Evolutionary conservation across 352 stramenopile genomes (phyloP), one percentile per base, ranked within the genome.

Genomic region (Globisporangium heterothallicum): DNA sequence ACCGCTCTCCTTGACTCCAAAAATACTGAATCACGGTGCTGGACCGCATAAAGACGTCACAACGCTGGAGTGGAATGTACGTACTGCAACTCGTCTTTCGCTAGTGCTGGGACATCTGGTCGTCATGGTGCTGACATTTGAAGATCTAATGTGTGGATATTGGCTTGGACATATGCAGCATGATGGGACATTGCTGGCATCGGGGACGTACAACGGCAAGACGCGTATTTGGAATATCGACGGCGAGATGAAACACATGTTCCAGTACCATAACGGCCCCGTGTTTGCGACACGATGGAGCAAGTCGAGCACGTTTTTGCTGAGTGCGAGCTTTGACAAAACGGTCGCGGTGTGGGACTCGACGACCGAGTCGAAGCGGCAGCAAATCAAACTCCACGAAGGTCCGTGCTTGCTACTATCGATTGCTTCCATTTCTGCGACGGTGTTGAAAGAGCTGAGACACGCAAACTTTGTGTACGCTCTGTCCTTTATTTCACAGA

Each of bases 41-140:
- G 85, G 92, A 27, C 67, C 88, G 25, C 96, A 97, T 64, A 98
- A 98, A 64, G 96, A 99, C 67, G 95, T 99, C 6, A 99, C 95
- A 41, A 99, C 95, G 42, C 73, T 99, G 35, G 96, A 98, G 73
- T 99, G 96, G 96, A 98, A 89, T 48, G 89, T 96, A 62, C 61
- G 83, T 86, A 14, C 2, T 19, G 36, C 4, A 54, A 3, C 30
- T 6, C 19, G 6, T 9, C 52, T 49, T 22, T 18, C 38, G 19
- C 9, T 34, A 6, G 46, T 7, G 38, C 29, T 53, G 56, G 26
- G n/a, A n/a, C n/a, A n/a, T n/a, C n/a, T n/a, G n/a, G n/a, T n/a
- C n/a, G n/a, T n/a, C n/a, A n/a, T n/a, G n/a, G 19, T 56, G 46
- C 35, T 3, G 12, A 3, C 12, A 41, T 13, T 40, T 6, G 24